Evolutionary conservation across 306 rosid species (phyloP).

Genomic region (Heteromeles arbutifolia): DNA sequence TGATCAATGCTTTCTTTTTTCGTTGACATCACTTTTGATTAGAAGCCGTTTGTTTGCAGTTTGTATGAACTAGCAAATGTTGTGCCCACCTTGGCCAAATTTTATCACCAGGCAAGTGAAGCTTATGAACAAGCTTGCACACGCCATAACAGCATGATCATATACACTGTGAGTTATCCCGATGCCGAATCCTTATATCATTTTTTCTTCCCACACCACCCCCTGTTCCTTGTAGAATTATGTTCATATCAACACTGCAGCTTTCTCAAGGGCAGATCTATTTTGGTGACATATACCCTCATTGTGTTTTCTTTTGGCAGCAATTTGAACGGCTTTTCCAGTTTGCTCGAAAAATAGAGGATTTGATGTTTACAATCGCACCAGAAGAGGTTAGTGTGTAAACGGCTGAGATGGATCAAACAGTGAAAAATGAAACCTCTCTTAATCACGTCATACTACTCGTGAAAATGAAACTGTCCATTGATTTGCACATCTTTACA

Average conservation of each 20-base stretch:
- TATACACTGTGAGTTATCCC: conserved; percentile 61
- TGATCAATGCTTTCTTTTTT: conserved; percentile 4
- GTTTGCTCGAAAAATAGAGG: conserved; percentile 86
- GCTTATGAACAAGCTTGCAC: conserved; percentile 94
- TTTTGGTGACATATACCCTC: background rate
- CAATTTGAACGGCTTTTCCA: conserved; percentile 98
- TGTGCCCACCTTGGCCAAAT: conserved; percentile 95
- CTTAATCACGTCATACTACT: background rate
- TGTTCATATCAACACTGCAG: background rate
- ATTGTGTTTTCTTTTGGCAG: conserved; percentile 33
- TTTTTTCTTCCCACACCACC: background rate
- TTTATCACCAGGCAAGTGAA: conserved; percentile 99
- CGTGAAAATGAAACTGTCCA: background rate
- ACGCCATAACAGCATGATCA: conserved; percentile 81
- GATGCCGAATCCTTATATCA: background rate
- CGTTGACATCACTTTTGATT: conserved; percentile 17
- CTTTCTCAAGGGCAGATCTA: background rate
- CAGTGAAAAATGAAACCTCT: background rate
- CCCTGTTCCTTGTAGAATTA: background rate
- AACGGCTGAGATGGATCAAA: background rate
- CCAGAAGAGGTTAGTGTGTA: conserved; percentile 82
- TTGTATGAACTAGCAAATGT: conserved; percentile 94
- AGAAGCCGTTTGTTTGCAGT: conserved; percentile 35
- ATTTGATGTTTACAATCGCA: conserved; percentile 60
- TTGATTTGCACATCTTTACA: no score